Conservation (phyloP, 305 asterid genomes). For the Fraxinus sp. region DNA sequence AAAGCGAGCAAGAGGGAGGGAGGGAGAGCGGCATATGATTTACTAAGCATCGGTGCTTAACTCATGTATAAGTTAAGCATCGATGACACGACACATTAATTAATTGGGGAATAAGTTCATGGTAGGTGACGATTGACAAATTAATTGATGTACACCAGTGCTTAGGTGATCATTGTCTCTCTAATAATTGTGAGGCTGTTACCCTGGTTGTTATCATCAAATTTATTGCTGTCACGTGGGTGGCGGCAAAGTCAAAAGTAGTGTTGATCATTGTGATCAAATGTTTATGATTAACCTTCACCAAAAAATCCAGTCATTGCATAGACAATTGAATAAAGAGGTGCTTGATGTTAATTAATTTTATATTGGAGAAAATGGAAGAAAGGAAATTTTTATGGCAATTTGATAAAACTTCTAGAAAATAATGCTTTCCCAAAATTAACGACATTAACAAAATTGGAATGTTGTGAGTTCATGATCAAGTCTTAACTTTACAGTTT, state of each 20-base stretch:
- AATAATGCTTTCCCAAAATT: not conserved
- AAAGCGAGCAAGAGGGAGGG: not conserved
- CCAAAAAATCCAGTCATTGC: not conserved
- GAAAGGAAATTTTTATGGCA: not conserved
- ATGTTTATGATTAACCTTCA: not conserved
- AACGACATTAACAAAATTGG: not conserved
- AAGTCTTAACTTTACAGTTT: slow-evolving; percentile 4
- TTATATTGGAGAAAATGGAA: not conserved
- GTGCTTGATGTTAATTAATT: not conserved
- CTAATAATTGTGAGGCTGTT: not conserved
- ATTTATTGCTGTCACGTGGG: not conserved
- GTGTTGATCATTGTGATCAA: not conserved
- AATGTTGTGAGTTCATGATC: not conserved
- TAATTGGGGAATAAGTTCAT: not conserved
- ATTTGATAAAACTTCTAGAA: not conserved
- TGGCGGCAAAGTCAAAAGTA: not conserved
- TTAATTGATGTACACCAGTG: not conserved
- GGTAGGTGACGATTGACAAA: not conserved
- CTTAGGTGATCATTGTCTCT: not conserved
- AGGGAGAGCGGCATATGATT: not conserved
- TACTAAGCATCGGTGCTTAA: not conserved
- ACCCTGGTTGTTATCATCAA: not conserved
- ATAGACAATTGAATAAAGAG: not conserved
- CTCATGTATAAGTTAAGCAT: not conserved
- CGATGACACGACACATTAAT: not conserved